A percentile compares a stretch with the other conserved stretches of the same genome.
These are phyloP conservation scores for Pyrenochaeta sp. DNA, from an alignment of 2,329 filamentous ascomycete genomes.

Conservation along the genomic window DNA sequence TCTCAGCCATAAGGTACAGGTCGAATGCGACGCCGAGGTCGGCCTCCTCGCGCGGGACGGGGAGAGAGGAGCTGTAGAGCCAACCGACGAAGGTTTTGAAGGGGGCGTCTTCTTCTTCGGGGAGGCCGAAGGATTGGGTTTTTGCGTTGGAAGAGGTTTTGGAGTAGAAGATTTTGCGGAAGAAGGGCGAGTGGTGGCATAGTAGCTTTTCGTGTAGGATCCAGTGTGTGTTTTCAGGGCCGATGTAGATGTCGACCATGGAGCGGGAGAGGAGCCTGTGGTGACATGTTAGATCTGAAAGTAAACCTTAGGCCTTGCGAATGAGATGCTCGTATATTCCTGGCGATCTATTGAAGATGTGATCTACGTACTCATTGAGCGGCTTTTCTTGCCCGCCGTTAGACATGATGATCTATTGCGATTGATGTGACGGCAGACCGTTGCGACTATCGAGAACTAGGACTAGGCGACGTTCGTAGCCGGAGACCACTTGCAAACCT, in stretches of 20 bases:
- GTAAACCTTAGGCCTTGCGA: neutral
- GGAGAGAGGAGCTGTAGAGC: conserved; percentile 61
- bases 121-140: conserved; percentile 56
- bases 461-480: conserved; percentile 9
- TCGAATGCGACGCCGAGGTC: conserved; percentile 61
- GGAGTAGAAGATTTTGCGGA: conserved; percentile 60
- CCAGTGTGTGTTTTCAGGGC: conserved; percentile 62
- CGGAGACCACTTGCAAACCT: conserved; percentile 1
- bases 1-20: conserved; percentile 63
- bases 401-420: conserved; percentile 28
- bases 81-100: conserved; percentile 62
- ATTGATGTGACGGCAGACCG: conserved; percentile 12
- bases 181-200: conserved; percentile 62
- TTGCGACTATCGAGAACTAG: conserved; percentile 21
- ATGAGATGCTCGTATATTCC: neutral
- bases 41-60: conserved; percentile 57
- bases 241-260: conserved; percentile 65
- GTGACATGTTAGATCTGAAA: conserved; percentile 1
- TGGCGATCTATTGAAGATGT: neutral
- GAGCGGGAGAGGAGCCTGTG: conserved; percentile 61
- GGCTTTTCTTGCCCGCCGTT: conserved; percentile 34
- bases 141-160: conserved; percentile 34
- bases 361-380: conserved; percentile 42
- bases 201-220: conserved; percentile 64
- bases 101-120: conserved; percentile 60